Conservation (phyloP, 495 filamentous ascomycete genomes). For the Parachaetomium inaequale region DNA sequence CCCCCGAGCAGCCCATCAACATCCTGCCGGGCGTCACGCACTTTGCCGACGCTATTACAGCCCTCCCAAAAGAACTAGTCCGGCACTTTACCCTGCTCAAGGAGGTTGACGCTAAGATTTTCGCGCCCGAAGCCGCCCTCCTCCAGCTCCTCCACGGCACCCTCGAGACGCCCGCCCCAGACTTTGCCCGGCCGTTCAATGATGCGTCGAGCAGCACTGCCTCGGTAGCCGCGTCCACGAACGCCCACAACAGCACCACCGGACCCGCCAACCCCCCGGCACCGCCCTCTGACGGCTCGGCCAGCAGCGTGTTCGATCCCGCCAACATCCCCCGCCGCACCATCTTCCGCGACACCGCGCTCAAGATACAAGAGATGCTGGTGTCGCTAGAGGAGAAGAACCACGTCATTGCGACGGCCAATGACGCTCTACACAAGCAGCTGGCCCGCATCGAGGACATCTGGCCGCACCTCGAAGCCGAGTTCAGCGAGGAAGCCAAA, state of each 20-base stretch:
- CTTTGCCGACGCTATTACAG: conserved; percentile 89
- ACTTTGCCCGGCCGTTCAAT: conserved; percentile 37
- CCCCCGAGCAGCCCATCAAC: conserved; percentile 50
- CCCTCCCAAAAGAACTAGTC: conserved; percentile 90
- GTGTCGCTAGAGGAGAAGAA: conserved; percentile 93
- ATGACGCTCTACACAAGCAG: conserved; percentile 83
- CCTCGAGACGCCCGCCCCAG: conserved; percentile 55
- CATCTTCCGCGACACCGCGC: conserved; percentile 58
- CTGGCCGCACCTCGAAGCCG: conserved; percentile 75
- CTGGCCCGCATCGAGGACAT: conserved; percentile 76
- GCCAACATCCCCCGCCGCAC: conserved; percentile 57
- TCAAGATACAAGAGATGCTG: conserved; percentile 69
- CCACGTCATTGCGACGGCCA: conserved; percentile 85
- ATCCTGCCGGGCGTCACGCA: conserved; percentile 91
- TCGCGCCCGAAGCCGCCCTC: conserved; percentile 67
- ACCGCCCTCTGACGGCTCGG: conserved; percentile 39
- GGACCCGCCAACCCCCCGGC: conserved; percentile 32
- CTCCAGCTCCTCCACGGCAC: conserved; percentile 65
- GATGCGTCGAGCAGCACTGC: conserved; percentile 42
- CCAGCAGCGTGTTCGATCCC: conserved; percentile 41
- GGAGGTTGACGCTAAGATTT: conserved; percentile 94
- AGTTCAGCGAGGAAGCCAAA: conserved; percentile 92
- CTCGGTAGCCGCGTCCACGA: conserved; percentile 41
- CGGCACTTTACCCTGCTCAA: conserved; percentile 92
- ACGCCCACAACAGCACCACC: conserved; percentile 43